Percentiles rank a stretch among this genome's conserved stretches.
These are phyloP conservation scores for Fusarium sp. DNA, from an alignment of 2,329 filamentous ascomycete species.

Conservation along the genomic window DNA sequence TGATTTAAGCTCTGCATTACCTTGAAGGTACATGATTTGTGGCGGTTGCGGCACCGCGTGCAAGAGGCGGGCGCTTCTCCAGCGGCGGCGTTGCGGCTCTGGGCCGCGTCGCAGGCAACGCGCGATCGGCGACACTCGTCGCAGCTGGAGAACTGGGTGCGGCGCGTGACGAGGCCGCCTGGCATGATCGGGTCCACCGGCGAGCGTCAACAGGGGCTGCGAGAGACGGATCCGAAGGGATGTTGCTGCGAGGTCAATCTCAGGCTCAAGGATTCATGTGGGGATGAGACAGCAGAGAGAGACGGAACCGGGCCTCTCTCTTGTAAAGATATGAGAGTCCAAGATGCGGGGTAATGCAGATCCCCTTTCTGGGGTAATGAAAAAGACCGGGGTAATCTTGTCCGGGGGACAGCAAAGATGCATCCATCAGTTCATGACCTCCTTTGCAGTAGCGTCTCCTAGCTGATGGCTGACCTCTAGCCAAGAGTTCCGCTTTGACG, in stretches of 20 bases:
- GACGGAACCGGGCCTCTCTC: background rate
- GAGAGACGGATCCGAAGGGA: background rate
- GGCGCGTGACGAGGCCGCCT: conserved; percentile 37
- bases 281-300: background rate
- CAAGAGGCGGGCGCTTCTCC: conserved; percentile 76
- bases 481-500: background rate
- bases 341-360: conserved; percentile 38
- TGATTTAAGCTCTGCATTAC: conserved; percentile 18
- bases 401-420: background rate
- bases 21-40: conserved; percentile 47
- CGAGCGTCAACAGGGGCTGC: background rate
- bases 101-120: conserved; percentile 46
- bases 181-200: conserved; percentile 24
- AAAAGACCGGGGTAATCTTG: background rate
- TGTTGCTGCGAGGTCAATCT: conserved; percentile 8
- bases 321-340: background rate
- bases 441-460: conserved; percentile 1
- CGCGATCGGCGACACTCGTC: conserved; percentile 48
- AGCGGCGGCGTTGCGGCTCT: conserved; percentile 60
- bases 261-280: conserved; percentile 7
- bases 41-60: conserved; percentile 63
- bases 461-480: background rate
- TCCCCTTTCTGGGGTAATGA: conserved; percentile 30
- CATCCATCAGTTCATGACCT: background rate
- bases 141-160: conserved; percentile 52